A percentile compares a stretch with the other conserved stretches of the same genome.
Conservation (phyloP, 257 asterid species). For the Ilex asprella region DNA sequence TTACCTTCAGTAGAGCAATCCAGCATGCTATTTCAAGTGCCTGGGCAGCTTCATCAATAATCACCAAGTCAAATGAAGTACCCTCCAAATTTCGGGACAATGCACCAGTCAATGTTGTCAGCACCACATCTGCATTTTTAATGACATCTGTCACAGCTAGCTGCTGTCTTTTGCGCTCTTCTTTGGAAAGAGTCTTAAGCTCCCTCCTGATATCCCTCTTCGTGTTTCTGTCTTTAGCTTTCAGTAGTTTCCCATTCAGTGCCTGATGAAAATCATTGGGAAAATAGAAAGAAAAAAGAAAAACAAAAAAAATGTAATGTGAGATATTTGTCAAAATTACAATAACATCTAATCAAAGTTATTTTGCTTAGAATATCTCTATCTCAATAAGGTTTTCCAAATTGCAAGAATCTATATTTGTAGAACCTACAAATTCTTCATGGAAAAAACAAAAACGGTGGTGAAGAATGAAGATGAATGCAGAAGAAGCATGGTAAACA, state of each 20-base stretch:
- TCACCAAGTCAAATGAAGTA: conserved; percentile 72
- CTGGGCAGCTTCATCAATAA: conserved; percentile 98
- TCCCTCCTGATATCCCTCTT: conserved; percentile 85
- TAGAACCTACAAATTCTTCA: too few relatives aligned
- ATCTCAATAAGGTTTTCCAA: too few relatives aligned
- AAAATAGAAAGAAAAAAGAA: conserved; percentile 6
- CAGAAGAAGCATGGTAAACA: too few relatives aligned
- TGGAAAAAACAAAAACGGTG: too few relatives aligned
- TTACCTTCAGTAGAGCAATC: conserved; percentile 95
- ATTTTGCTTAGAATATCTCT: too few relatives aligned
- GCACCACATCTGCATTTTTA: conserved; percentile 73
- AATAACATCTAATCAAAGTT: not conserved
- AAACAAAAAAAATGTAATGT: not conserved
- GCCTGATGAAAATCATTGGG: conserved; percentile 42
- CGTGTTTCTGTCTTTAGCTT: conserved; percentile 80
- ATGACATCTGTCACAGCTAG: conserved; percentile 92
- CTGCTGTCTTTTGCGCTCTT: conserved; percentile 97
- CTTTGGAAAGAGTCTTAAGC: conserved; percentile 78
- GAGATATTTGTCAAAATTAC: not conserved
- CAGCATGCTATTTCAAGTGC: conserved; percentile 98
- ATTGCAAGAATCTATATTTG: too few relatives aligned
- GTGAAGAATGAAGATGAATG: too few relatives aligned
- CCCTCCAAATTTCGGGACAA: conserved; percentile 66
- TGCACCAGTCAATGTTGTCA: conserved; percentile 93
- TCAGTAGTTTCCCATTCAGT: conserved; percentile 74